phyloP scores from a whole-genome alignment of 176 grass and related monocot genomes.

The Tuctoria greenei region DNA sequence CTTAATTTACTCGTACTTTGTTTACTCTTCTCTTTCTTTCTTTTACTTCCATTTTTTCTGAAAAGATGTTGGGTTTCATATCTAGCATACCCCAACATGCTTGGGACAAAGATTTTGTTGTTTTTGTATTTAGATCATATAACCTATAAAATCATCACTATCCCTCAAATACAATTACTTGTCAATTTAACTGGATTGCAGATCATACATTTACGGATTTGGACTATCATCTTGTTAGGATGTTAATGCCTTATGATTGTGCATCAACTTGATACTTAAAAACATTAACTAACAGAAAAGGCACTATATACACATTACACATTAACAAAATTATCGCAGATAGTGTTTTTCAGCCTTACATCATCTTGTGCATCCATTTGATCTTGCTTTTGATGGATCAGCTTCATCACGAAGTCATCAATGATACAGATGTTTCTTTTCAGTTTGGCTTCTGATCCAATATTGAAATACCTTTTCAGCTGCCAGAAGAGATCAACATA shows the following conservation, averaged over 20 bases:
- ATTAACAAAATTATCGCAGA: neutral
- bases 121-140: too few relatives aligned
- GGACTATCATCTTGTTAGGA: neutral
- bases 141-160: neutral
- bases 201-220: neutral
- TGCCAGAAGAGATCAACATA: conserved; percentile 63
- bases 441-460: conserved; percentile 65
- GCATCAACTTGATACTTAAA: neutral
- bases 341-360: conserved; percentile 40
- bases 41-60: too few relatives aligned
- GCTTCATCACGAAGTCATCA: conserved; percentile 59
- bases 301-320: neutral
- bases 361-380: conserved; percentile 28
- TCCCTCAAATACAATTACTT: neutral
- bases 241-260: neutral
- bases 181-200: neutral
- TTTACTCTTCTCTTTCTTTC: too few relatives aligned
- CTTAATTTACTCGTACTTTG: too few relatives aligned
- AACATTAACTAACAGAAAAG: neutral
- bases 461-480: conserved; percentile 54
- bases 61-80: too few relatives aligned
- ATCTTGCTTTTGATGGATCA: conserved; percentile 54
- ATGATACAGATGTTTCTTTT: conserved; percentile 50
- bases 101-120: too few relatives aligned
- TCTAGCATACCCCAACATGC: too few relatives aligned